Base-by-base conservation (phyloP, 305 asterid genomes). In the Fraxinus angustifolia region DNA sequence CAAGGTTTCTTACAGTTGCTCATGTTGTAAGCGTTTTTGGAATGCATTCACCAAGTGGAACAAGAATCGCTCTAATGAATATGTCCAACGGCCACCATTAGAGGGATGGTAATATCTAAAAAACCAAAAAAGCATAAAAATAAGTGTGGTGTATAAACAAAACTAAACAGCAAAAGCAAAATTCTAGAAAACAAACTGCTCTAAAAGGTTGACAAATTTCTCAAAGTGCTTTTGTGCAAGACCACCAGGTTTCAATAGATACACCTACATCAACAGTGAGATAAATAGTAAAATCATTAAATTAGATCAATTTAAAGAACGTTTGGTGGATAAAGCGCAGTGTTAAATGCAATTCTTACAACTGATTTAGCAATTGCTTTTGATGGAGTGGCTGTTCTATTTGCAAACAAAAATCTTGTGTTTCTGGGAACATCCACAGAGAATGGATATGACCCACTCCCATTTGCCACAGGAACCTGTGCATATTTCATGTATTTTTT, bases 51-150 rank as follows among this genome's bases (percentile, higher is more conserved):
- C 99, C 91, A 94, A 87, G 89, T 93, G 90, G 88, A 87, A 94
- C 94, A 96, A 88, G 81, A 96, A 87, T 58, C 93, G 88, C 89
- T 93, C 99, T 83, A 96, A 86, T 17, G 98, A 85, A 88, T 90
- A 92, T 53, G 99, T 94, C 99, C 99, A 96, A 72, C 97, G 97
- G 82, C 99, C 99, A 83, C 99, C 99, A 90, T 96, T 96, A 45
- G 99, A 96, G 85, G 99, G 99, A 85, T 96, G 99, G 89, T 96
- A 96, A 88, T 96, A 96, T 88, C 99, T 96, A 83, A 73, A 76
- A 73, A 78, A 70, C 48, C 50, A 80, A 77, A 34, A 40, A 79
- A 62, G 14, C 76, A 73, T 8, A 28, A 75, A 28, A 75, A 30
- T 30, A 68, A 58, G 16, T 17, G 53, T 71, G 53, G 75, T 17